These are phyloP conservation scores for Botrytis sinoallii DNA, from an alignment of 2,329 filamentous ascomycete genomes.

Conservation along the genomic window DNA sequence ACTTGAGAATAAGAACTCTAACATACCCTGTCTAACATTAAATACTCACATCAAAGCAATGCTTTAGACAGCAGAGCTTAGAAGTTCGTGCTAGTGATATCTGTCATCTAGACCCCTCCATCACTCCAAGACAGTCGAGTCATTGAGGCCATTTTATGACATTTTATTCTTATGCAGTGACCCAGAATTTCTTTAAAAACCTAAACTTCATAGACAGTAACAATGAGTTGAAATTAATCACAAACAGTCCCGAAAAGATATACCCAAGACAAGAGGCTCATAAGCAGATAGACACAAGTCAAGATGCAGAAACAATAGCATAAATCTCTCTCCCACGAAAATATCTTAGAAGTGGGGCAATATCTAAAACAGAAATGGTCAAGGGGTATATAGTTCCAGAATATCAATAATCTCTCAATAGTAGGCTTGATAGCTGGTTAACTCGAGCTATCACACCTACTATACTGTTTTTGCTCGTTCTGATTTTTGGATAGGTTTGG, in stretches of 20 bases:
- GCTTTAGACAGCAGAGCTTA: neutral
- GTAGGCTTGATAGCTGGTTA: neutral
- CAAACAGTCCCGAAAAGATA: neutral
- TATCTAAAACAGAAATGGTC: too few relatives aligned
- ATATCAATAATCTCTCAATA: neutral
- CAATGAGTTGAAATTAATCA: neutral
- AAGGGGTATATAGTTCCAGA: neutral
- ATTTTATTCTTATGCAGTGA: neutral
- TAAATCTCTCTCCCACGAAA: neutral
- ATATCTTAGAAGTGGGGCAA: neutral
- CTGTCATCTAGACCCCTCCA: neutral
- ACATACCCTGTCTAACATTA: neutral
- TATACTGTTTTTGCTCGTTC: neutral
- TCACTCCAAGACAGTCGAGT: neutral
- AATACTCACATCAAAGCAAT: neutral
- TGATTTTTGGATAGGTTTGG: too few relatives aligned
- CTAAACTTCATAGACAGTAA: neutral
- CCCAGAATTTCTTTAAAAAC: neutral
- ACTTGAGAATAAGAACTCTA: neutral
- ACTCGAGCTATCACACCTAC: neutral
- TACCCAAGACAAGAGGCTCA: fast-evolving
- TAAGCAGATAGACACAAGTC: too few relatives aligned
- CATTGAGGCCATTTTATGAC: neutral
- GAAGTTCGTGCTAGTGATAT: neutral
- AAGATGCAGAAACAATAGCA: neutral